Percentiles rank a stretch among this genome's conserved stretches.
Conservation (phyloP, 2,329 filamentous ascomycete genomes). For the Pseudocercospora eumusae region DNA sequence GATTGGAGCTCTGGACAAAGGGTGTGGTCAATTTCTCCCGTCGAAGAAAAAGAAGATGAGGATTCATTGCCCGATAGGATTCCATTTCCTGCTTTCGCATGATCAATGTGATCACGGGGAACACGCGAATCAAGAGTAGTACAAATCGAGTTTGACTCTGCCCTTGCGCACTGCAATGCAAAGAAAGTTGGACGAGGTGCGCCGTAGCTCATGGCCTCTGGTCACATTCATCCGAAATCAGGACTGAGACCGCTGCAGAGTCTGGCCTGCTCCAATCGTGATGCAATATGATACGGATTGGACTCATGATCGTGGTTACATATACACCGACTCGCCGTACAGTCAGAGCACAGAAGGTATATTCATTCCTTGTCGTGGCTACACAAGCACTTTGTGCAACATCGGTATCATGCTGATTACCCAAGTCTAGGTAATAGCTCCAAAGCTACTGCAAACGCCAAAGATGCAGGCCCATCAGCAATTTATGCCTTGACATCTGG, state of each 20-base stretch:
- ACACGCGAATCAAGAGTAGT: neutral
- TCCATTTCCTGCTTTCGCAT: neutral
- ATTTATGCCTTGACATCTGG: slow-evolving; percentile 19
- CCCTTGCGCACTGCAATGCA: neutral
- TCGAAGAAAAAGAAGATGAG: neutral
- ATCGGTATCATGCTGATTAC: neutral
- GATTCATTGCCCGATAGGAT: neutral
- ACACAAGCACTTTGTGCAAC: slow-evolving; percentile 3
- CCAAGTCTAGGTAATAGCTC: too few relatives aligned
- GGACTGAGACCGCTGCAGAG: too few relatives aligned
- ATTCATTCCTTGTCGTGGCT: neutral
- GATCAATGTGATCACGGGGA: neutral
- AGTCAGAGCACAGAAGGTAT: neutral
- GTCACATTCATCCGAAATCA: too few relatives aligned
- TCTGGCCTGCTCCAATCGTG: too few relatives aligned
- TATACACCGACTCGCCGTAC: too few relatives aligned
- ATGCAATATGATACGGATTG: neutral
- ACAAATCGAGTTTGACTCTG: neutral
- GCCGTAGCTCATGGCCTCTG: neutral
- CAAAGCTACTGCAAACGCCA: neutral
- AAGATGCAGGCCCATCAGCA: neutral
- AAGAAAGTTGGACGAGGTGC: neutral
- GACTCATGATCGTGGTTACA: neutral
- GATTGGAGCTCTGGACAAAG: neutral
- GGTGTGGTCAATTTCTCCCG: neutral